These are phyloP conservation scores for Dissoconium aciculare DNA, from an alignment of 2,329 filamentous ascomycete genomes.

Conservation along the genomic window DNA sequence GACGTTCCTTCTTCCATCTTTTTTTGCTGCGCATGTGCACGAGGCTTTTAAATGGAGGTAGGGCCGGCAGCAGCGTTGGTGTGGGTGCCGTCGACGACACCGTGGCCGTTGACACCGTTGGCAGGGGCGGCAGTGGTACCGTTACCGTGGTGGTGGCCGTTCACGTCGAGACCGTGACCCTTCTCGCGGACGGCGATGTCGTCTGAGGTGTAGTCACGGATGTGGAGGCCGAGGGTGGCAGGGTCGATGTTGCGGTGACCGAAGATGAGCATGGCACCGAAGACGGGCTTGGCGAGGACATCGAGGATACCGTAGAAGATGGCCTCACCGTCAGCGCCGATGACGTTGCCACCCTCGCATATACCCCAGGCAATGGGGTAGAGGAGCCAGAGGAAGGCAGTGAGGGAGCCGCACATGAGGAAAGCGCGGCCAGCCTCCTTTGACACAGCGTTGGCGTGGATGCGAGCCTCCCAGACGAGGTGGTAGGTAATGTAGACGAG, in stretches of 20 bases:
- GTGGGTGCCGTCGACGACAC: conserved; percentile 11
- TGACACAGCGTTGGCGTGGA: conserved; percentile 42
- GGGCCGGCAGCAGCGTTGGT: conserved; percentile 10
- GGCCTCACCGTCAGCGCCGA: conserved; percentile 50
- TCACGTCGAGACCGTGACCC: conserved; percentile 16
- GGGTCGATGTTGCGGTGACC: conserved; percentile 50
- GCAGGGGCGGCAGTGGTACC: conserved; percentile 5
- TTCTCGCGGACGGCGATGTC: conserved; percentile 21
- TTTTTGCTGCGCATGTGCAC: too few species aligned
- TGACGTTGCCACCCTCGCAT: conserved; percentile 49
- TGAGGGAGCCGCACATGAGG: conserved; percentile 41
- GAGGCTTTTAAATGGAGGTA: too few species aligned
- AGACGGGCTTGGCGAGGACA: conserved; percentile 48
- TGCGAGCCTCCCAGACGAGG: conserved; percentile 41
- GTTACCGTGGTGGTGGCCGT: conserved; percentile 2
- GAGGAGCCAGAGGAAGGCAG: conserved; percentile 47
- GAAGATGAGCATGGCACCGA: conserved; percentile 45
- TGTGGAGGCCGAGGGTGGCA: conserved; percentile 38
- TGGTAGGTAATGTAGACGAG: conserved; percentile 45
- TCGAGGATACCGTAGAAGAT: conserved; percentile 56
- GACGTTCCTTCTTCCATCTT: too few species aligned
- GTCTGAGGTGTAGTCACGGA: conserved; percentile 34
- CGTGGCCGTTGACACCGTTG: conserved; percentile 9
- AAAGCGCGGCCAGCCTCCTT: conserved; percentile 39
- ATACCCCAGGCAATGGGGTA: conserved; percentile 52